Conservation (phyloP, 1,284 basidiomycete genomes). For the Erythrobasidium hasegawianum region DNA sequence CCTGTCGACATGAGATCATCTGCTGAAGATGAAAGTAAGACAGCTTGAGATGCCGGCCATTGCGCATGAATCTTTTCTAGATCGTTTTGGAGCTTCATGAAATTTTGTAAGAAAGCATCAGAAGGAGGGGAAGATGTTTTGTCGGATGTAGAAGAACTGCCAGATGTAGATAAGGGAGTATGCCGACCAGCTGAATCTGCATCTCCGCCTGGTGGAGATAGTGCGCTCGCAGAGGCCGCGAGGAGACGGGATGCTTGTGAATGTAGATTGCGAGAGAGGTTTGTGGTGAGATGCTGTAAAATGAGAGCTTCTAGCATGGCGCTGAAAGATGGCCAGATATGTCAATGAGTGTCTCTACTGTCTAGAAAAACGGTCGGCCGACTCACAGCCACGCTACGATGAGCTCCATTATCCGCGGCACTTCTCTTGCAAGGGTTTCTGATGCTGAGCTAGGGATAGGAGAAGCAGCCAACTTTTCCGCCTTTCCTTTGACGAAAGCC, state of each 20-base stretch:
- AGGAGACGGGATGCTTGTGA: constrained; percentile 18
- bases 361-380: no score
- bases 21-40: constrained; percentile 11
- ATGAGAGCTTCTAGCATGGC: constrained; percentile 34
- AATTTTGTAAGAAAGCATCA: constrained; percentile 13
- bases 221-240: constrained; percentile 3
- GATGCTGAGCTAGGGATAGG: not conserved
- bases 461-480: constrained; percentile 32
- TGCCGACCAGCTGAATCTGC: constrained; percentile 12
- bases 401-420: constrained; percentile 27
- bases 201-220: constrained; percentile 15
- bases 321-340: constrained; percentile 9
- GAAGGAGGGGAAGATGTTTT: constrained; percentile 2
- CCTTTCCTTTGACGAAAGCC: constrained; percentile 39
- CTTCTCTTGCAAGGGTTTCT: not conserved
- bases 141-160: not conserved
- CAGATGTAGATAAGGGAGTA: not conserved
- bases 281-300: constrained; percentile 29
- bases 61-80: constrained; percentile 27
- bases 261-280: constrained; percentile 24
- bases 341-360: no score
- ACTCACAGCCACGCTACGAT: constrained; percentile 33
- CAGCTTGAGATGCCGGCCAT: constrained; percentile 28
- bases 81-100: constrained; percentile 24
- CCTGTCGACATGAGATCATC: not conserved